phyloP scores from a whole-genome alignment of 2,329 filamentous ascomycete genomes.

The Colletotrichum cordylinicola region DNA sequence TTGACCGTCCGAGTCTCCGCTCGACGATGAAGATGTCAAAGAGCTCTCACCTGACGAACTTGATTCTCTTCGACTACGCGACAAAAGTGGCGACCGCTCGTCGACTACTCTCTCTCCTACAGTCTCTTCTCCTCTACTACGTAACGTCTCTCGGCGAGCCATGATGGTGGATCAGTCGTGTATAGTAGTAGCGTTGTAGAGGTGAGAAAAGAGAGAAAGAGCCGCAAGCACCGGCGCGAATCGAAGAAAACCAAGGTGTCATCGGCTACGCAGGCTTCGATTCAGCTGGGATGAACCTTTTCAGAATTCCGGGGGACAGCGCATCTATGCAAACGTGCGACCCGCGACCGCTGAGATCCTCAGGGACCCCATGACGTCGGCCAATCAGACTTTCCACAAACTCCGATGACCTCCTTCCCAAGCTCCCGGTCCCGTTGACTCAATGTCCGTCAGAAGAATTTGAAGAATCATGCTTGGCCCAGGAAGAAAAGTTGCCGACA shows the following conservation, averaged over 20 bases:
- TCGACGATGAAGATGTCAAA: constrained; percentile 9
- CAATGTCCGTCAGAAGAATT: background rate
- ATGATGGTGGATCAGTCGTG: background rate
- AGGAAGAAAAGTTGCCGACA: background rate
- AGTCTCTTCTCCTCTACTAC: background rate
- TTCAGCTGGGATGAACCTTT: constrained; percentile 1
- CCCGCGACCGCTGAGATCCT: background rate
- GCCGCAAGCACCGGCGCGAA: background rate
- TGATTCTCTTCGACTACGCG: constrained; percentile 1
- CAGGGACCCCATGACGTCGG: background rate
- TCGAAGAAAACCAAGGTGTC: constrained; percentile 1
- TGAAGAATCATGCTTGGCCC: background rate
- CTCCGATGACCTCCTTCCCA: background rate
- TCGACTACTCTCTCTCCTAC: background rate
- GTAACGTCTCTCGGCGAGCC: background rate
- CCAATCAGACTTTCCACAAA: constrained; percentile 3
- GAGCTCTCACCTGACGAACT: constrained; percentile 20
- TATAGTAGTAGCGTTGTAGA: background rate
- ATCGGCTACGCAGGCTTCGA: background rate
- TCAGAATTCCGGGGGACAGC: background rate
- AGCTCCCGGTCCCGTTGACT: background rate
- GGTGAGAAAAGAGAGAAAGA: background rate
- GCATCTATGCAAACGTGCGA: background rate
- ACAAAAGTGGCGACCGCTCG: constrained; percentile 10
- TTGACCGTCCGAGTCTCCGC: constrained; percentile 13